Evolutionary conservation across 1,284 basidiomycete genomes (phyloP).

Genomic region (Puccinia novopanici): DNA sequence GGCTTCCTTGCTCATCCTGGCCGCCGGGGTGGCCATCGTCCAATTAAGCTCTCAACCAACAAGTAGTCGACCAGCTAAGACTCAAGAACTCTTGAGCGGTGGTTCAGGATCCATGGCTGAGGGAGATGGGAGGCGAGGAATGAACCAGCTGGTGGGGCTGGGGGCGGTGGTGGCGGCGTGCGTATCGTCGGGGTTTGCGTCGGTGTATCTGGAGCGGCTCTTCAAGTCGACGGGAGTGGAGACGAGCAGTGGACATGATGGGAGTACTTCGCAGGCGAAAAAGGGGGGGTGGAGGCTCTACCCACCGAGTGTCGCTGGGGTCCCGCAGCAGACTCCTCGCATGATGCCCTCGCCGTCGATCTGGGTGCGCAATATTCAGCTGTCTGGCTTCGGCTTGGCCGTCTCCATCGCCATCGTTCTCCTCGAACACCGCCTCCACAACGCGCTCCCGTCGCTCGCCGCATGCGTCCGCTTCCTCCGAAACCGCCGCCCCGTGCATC

Average conservation of each 20-base stretch:
- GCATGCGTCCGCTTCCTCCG: no score
- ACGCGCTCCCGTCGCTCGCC: slow-evolving; percentile 23
- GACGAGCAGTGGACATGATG: neutral
- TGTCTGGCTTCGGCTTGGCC: slow-evolving; percentile 58
- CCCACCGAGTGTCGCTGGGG: slow-evolving; percentile 24
- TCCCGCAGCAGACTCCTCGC: slow-evolving; percentile 21
- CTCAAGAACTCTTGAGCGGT: neutral
- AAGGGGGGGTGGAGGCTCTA: slow-evolving; percentile 50
- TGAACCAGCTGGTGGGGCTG: slow-evolving; percentile 58
- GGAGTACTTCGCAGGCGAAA: slow-evolving; percentile 16
- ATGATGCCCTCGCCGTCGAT: slow-evolving; percentile 54
- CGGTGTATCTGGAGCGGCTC: slow-evolving; percentile 60
- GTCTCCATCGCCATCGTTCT: slow-evolving; percentile 57
- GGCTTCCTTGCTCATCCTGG: slow-evolving; percentile 58
- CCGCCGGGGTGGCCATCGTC: slow-evolving; percentile 59
- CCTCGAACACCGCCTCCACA: slow-evolving; percentile 54
- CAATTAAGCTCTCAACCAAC: slow-evolving; percentile 55
- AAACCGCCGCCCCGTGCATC: no score
- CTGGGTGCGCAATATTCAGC: slow-evolving; percentile 60
- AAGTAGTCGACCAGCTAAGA: neutral
- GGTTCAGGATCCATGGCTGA: slow-evolving; percentile 24
- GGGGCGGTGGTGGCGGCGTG: slow-evolving; percentile 59
- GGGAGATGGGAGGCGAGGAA: slow-evolving; percentile 3
- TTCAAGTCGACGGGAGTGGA: slow-evolving; percentile 55
- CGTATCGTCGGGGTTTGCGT: slow-evolving; percentile 59